These are phyloP conservation scores for Castanopsis chinensis DNA, from an alignment of 306 rosid species.

Conservation along the genomic window DNA sequence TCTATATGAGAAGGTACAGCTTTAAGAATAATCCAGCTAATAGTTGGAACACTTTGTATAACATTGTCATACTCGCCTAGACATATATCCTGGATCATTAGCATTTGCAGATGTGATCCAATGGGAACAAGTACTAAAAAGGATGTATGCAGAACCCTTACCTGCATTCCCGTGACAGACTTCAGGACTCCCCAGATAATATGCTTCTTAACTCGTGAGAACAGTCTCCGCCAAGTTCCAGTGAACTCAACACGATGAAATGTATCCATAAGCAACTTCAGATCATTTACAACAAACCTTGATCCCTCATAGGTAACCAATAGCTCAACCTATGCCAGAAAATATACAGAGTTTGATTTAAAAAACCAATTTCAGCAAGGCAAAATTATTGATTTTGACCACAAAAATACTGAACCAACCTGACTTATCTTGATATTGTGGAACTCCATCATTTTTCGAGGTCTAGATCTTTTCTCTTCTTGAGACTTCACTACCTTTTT, in stretches of 20 bases:
- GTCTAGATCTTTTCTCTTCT: conserved; percentile 92
- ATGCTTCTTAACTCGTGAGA: conserved; percentile 96
- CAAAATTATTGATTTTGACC: conserved; percentile 11
- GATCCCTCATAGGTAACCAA: conserved; percentile 92
- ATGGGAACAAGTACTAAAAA: conserved; percentile 1
- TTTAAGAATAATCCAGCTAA: background rate
- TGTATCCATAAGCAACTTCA: conserved; percentile 96
- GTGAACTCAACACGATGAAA: conserved; percentile 89
- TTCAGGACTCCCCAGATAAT: conserved; percentile 98
- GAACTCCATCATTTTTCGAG: conserved; percentile 95
- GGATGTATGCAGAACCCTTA: conserved; percentile 29
- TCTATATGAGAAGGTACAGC: background rate
- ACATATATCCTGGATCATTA: background rate
- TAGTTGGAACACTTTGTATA: conserved; percentile 1
- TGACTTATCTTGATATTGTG: conserved; percentile 96
- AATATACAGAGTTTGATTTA: conserved; percentile 1
- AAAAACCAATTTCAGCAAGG: conserved; percentile 12
- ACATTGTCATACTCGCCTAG: background rate
- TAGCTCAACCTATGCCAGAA: conserved; percentile 71
- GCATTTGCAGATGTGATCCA: background rate
- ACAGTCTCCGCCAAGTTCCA: conserved; percentile 96
- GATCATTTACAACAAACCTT: conserved; percentile 92
- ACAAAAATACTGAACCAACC: conserved; percentile 52
- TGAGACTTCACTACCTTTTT: conserved; percentile 73
- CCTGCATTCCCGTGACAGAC: conserved; percentile 99